Percentiles rank a stretch among this genome's conserved stretches.
phyloP scores from a whole-genome alignment of 2,329 filamentous ascomycete species.

The Lithohypha guttulata region DNA sequence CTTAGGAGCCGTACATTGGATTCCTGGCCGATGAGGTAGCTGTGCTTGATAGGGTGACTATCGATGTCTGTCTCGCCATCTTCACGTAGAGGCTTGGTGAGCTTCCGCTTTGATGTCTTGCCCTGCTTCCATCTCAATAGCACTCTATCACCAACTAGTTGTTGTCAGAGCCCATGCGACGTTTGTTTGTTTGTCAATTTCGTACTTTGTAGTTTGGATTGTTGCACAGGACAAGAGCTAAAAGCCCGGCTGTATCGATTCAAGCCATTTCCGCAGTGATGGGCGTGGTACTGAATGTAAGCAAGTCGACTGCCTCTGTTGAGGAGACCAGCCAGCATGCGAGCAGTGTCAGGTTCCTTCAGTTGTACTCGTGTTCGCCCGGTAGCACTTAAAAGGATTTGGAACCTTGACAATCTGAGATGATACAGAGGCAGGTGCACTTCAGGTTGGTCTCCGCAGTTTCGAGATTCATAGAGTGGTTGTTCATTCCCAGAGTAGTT shows the following conservation, averaged over 20 bases:
- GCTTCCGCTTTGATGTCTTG: conserved; percentile 18
- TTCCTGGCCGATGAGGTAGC: conserved; percentile 53
- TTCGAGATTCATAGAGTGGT: too few relatives aligned
- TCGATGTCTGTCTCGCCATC: conserved; percentile 27
- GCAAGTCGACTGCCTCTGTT: conserved; percentile 1
- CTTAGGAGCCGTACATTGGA: conserved; percentile 10
- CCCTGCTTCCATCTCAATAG: conserved; percentile 27
- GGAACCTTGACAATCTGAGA: too few relatives aligned
- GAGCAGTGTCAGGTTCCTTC: background rate
- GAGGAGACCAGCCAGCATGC: conserved; percentile 4
- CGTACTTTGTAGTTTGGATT: conserved; percentile 18
- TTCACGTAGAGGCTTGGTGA: conserved; percentile 33
- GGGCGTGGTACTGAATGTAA: too few relatives aligned
- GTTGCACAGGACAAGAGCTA: conserved; percentile 5
- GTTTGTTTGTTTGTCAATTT: background rate
- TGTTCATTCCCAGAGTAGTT: too few relatives aligned
- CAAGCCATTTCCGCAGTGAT: too few relatives aligned
- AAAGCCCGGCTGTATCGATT: background rate
- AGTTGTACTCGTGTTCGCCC: too few relatives aligned
- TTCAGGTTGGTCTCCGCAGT: too few relatives aligned
- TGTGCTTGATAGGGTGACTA: conserved; percentile 28
- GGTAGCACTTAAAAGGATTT: too few relatives aligned
- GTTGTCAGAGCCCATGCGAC: background rate
- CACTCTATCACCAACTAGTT: conserved; percentile 35
- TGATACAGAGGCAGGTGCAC: too few relatives aligned